Base-by-base conservation (phyloP, 2,329 filamentous ascomycete species). In the Colletotrichum karsti region DNA sequence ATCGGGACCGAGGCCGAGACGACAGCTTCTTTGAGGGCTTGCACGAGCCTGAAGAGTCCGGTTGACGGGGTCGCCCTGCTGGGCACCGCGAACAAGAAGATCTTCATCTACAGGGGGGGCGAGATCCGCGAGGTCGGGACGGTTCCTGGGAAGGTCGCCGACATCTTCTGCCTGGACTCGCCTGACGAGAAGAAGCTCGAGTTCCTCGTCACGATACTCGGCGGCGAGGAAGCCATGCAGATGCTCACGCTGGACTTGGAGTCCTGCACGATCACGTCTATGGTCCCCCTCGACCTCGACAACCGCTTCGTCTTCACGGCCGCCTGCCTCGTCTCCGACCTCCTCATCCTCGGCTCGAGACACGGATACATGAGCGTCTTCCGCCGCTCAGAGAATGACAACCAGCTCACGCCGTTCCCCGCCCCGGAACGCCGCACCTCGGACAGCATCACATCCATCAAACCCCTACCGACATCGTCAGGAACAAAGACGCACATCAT, bases 401-500 rank as follows among this genome's bases (percentile, higher is more conserved):
- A 70, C 2, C 73, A 72, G 7, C 78, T 79, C 48, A 74, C 74
- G 1, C 72, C 74, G 2, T 63, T 78, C 5, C 70, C 77, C 13
- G 77, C 78, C 12, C 71, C 81, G 3, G 79, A 84, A 37, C 78
- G 82, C 20, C 82, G 78, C n/a, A 80, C 77, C 46, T 79, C 80
- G 35, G 86, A 97, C 73, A 87, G 92, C 7, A 88, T 97, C 46
- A 95, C 92, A 3, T 85, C 86, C 39, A 87, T 97, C 33, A 73
- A 84, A 0, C 78, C 84, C 9, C 80, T 89, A 1, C 80, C 81
- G 0, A 69, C 73, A 10, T 71, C 73, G n/a, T 60, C 69, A 12
- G 72, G 33, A 15, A 35, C 10, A 12, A 15, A 20, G n/a, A 28
- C 10, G n/a, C 84, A 88, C 64, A 84, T 97, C 44, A 79, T 95